Evolutionary conservation across 441 rosid genomes (phyloP), one percentile per base, ranked within the genome.

Genomic region (Omphalea diandra): DNA sequence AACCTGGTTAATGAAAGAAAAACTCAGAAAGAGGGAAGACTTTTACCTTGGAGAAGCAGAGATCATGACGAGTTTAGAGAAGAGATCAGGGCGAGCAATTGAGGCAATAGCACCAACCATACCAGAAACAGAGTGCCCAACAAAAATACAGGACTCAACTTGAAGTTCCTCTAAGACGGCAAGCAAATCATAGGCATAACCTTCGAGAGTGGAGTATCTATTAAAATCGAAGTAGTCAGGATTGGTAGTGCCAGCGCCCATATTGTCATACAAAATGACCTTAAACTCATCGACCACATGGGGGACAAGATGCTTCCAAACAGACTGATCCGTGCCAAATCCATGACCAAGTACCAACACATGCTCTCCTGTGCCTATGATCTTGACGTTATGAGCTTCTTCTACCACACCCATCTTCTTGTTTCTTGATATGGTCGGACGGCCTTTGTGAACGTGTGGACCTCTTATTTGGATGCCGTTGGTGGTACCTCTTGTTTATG

Each of bases 181-280:
- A 24, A 95, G 83, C 76, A 95, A 79, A 80, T 92, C 98, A 41
- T 75, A 81, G 33, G 90, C 84, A 75, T 73, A 92, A 0, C 99
- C 99, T 82, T 95, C 98, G 1, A 95, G 87, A 24, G 81, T 79
- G 0, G 89, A 15, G 78, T 95, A 92, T 14, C 99, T 76, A 20
- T 82, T 79, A 75, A 95, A 95, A 67, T 95, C 97, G 35, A 88
- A 92, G 74, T 85, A 90, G 0, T 92, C 98, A 0, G 99, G 97
- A 59, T 95, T 95, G 2, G 99, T 95, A 11, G 97, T 87, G 7
- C 98, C 98, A 9, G 98, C 94, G 40, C 99, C 99, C 86, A 94
- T 94, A 76, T 92, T 94, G 60, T 90, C 99, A 67, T 82, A 94
- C 56, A 90, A 62, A 24, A 94, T 78, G 10, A 94, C 85, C 17